A percentile compares a stretch with the other conserved stretches of the same genome.
phyloP scores from a whole-genome alignment of 495 filamentous ascomycete species.

The Pyronema omphalodes region DNA sequence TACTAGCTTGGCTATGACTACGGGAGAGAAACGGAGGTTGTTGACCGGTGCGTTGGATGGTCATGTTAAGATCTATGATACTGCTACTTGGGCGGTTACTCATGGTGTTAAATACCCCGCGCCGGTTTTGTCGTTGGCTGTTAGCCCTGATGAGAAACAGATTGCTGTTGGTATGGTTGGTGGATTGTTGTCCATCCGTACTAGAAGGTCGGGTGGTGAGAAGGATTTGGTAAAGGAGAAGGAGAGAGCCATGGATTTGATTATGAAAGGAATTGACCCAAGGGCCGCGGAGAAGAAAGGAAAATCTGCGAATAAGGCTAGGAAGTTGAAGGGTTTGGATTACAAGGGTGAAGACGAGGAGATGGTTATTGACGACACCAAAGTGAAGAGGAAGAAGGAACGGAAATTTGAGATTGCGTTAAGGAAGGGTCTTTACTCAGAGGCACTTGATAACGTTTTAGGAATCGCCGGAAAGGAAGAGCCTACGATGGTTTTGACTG shows the following conservation, averaged over 20 bases:
- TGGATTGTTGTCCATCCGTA: slow-evolving; percentile 71
- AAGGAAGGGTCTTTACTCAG: slow-evolving; percentile 54
- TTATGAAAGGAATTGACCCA: slow-evolving; percentile 59
- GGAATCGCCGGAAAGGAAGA: slow-evolving; percentile 29
- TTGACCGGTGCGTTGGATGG: slow-evolving; percentile 81
- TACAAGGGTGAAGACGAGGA: slow-evolving; percentile 72
- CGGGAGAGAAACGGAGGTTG: slow-evolving; percentile 44
- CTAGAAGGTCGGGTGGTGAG: slow-evolving; percentile 63
- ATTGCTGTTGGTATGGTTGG: slow-evolving; percentile 87
- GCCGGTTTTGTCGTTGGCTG: slow-evolving; percentile 65
- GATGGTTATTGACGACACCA: slow-evolving; percentile 66
- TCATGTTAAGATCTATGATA: slow-evolving; percentile 92
- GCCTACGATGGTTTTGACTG: slow-evolving; percentile 45
- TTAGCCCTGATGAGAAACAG: slow-evolving; percentile 68
- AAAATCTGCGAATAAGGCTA: slow-evolving; percentile 48
- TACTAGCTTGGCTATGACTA: slow-evolving; percentile 49
- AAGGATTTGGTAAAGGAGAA: slow-evolving; percentile 48
- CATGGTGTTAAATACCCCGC: slow-evolving; percentile 79
- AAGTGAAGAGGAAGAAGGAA: slow-evolving; percentile 38
- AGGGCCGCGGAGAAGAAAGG: slow-evolving; percentile 50
- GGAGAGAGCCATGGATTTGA: slow-evolving; percentile 70
- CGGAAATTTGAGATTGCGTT: slow-evolving; percentile 64
- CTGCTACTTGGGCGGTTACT: slow-evolving; percentile 77
- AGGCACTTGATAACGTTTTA: slow-evolving; percentile 64
- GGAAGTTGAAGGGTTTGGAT: slow-evolving; percentile 54